Base-by-base conservation (phyloP, 1,284 basidiomycete species). In the Ustilago shanxiensis region DNA sequence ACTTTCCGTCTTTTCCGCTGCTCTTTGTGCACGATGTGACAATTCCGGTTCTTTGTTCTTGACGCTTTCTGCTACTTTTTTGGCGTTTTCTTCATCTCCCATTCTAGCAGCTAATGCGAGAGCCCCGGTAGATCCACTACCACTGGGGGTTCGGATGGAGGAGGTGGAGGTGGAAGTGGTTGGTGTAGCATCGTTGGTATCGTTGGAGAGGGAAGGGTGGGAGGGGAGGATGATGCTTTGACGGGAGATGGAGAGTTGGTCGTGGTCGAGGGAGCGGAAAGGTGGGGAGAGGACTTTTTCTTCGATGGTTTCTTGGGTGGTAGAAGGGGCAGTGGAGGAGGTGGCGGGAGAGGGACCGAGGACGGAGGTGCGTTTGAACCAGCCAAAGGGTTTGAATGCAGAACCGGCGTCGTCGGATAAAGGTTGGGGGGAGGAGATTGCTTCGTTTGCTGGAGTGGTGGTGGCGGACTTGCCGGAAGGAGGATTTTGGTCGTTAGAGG, bases 251-350 rank as follows among this genome's bases (percentile, higher is more conserved):
- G 68, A 69, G 14, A 75, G 57, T 37, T 76, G 73, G 53, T 77
- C 77, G 65, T 77, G 71, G 55, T 76, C 77, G n/a, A 79, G 64
- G 22, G 73, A 79, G 18, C 72, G 67, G 66, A 78, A 78, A 13
- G 76, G 76, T 7, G 76, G 76, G 2, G 67, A 74, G 24, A 74
- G 41, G 20, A 76, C 69, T 58, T 63, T 76, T 51, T 79, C 74
- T 39, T 77, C 67, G 16, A 77, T 51, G 10, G 51, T 61, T 18
- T 56, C 35, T 18, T 47, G 29, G 50, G 47, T 16, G 8, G 39
- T 54, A 4, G 55, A 22, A 28, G 44, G 44, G 7, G 62, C 39
- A 22, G 37, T 5, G 8, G 65, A 24, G 44, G 53, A 18, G 5
- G 52, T 10, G 7, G 52, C 31, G 41, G 41, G 6, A 20, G 35